Evolutionary conservation across 495 filamentous ascomycete genomes (phyloP), one percentile per base, ranked within the genome.

Genomic region (Aspergillus taichungensis): DNA sequence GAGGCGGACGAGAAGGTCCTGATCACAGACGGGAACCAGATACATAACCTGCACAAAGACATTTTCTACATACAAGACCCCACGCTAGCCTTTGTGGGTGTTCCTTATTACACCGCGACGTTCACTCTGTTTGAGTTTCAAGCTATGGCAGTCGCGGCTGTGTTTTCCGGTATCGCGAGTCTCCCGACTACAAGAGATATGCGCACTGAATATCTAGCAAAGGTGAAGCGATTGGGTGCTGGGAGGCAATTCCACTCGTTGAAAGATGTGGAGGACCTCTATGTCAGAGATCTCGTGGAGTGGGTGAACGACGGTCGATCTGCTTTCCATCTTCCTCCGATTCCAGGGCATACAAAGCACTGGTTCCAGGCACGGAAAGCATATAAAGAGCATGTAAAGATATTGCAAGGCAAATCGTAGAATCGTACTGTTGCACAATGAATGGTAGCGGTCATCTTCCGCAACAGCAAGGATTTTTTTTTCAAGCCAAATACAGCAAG

Each of bases 91-190:
- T 83, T 85, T 50, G 62, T 85, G 6, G 80, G 81, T 0, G 67
- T 80, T 0, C 73, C 79, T 0, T 79, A 77, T 54, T 72, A 79
- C 37, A 75, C 74, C 0, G 77, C 77, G 0, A 79, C 79, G 0
- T 85, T 84, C 46, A 75, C 79, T 0, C 62, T 82, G 6, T 83
- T 82, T 40, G 81, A 85, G 49, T 80, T 79, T 52, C 81, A 85
- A 46, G 78, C 78, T 3, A 78, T 80, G 40, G 75, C 70, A 1
- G 63, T 76, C 1, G 68, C 79, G 7, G 72, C 74, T 6, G 73
- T 82, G 0, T 70, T 84, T 32, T 61, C 76, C 3, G 76, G 74
- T 0, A 60, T 67, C 31, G 74, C 70, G 0, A 43, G 52, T 8
- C 56, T 86, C 2, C 83, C 82, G 0, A 30, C 60, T 0, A 30